Percentiles rank a stretch among this genome's conserved stretches.
These are phyloP conservation scores for Xylaria acuta DNA, from an alignment of 495 filamentous ascomycete species.

Conservation along the genomic window DNA sequence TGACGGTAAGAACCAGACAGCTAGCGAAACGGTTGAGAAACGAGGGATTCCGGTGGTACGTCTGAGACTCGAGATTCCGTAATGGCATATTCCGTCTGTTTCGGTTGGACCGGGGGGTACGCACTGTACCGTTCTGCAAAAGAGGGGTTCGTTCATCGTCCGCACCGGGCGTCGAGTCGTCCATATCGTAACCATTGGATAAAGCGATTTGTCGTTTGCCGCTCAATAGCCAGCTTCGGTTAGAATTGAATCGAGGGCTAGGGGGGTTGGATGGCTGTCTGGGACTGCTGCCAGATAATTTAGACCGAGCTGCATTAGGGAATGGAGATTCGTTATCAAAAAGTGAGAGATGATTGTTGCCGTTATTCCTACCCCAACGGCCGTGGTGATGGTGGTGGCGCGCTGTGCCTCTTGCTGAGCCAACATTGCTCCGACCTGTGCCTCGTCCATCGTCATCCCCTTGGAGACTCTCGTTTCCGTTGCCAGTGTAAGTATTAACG, in stretches of 20 bases:
- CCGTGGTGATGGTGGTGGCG: constrained; percentile 71
- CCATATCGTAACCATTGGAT: constrained; percentile 58
- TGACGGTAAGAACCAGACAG: constrained; percentile 74
- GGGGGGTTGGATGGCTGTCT: constrained; percentile 69
- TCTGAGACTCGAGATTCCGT: constrained; percentile 78
- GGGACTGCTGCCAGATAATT: constrained; percentile 47
- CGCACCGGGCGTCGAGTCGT: constrained; percentile 64
- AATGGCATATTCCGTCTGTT: constrained; percentile 63
- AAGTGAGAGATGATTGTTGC: constrained; percentile 72
- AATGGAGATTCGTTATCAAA: constrained; percentile 81
- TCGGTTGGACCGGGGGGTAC: constrained; percentile 66
- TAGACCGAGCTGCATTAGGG: constrained; percentile 47
- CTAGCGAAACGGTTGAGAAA: constrained; percentile 77
- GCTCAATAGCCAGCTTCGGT: constrained; percentile 36
- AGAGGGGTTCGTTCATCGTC: constrained; percentile 93
- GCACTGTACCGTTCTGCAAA: constrained; percentile 55
- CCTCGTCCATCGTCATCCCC: constrained; percentile 69
- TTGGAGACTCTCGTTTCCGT: constrained; percentile 64
- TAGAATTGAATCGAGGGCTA: constrained; percentile 51
- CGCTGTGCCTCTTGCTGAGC: constrained; percentile 68
- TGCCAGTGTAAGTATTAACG: constrained; percentile 76
- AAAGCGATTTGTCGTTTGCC: constrained; percentile 43
- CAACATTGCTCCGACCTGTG: constrained; percentile 62
- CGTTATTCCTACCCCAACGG: constrained; percentile 68
- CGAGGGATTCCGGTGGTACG: constrained; percentile 65